Evolutionary conservation across 306 rosid genomes (phyloP).

Genomic region (Cucurbita pepo): DNA sequence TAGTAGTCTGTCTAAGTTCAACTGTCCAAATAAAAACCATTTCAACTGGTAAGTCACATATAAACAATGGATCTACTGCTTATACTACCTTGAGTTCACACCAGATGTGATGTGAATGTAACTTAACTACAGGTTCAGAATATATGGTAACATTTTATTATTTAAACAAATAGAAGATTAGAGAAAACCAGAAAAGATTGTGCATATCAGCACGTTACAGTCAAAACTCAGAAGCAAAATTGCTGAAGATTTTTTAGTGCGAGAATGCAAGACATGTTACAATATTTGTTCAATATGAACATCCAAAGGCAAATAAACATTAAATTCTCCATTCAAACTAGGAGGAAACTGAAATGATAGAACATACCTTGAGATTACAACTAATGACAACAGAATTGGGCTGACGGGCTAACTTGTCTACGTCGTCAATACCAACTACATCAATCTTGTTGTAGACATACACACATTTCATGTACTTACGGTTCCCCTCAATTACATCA

Average conservation of each 20-base stretch:
- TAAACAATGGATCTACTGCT: background rate
- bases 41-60: background rate
- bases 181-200: background rate
- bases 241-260: background rate
- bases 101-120: background rate
- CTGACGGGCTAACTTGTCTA: constrained; percentile 87
- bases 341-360: constrained; percentile 1
- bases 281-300: background rate
- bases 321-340: background rate
- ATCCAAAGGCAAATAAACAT: no score
- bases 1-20: constrained; percentile 90
- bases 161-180: background rate
- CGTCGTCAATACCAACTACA: constrained; percentile 91
- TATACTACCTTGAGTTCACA: background rate
- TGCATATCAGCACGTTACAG: background rate
- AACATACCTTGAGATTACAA: constrained; percentile 73
- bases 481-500: constrained; percentile 96
- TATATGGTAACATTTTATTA: background rate
- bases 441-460: constrained; percentile 99
- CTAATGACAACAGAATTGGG: constrained; percentile 93
- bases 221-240: background rate
- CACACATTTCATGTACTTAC: constrained; percentile 95
- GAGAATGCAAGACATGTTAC: background rate
- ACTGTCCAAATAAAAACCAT: constrained; percentile 34
- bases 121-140: background rate